Evolutionary conservation across 805 yeast species (phyloP), one percentile per base, ranked within the genome.

Genomic region (Nakazawaea molendinolei): DNA sequence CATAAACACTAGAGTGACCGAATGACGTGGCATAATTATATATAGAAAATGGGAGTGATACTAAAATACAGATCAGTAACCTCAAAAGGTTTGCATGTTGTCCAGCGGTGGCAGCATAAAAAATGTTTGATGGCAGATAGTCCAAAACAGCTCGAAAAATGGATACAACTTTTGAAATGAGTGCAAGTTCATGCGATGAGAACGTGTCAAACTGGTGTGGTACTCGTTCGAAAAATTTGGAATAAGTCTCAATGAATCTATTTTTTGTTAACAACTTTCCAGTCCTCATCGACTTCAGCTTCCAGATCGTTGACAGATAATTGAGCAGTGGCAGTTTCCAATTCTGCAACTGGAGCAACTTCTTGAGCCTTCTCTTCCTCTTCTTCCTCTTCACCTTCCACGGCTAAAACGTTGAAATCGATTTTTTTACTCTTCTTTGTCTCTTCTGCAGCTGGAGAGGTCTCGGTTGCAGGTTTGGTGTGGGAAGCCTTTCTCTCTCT

Each of bases 321-420:
- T 23, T 56, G 49, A 27, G 64, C 62, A 20, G 74, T 53, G 30
- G 63, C 63, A 28, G 62, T 54, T 37, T 56, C 59, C 40, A 55
- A 52, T 19, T 43, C 54, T 31, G 60, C 45, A n/a, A 43, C 50
- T 13, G 25, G 30, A 31, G 47, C 39, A 61, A 60, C 31, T 60
- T 55, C 36, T 60, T 30, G 34, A 40, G 27, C 40, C 9, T 39
- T 48, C 30, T 44, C 58, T 31, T 52, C 57, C 15, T 61, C 65
- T 5, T 65, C 71, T 2, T 67, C 75, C 3, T 68, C 75, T 4
- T 74, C 79, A 36, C 66, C 77, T 22, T 74, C 77, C 36, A 51
- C 53, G 34, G 70, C 61, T 51, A 76, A 58, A 17, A 75, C 76
- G 33, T 67, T 60, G 49, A 64, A 76, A 3, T 69, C 56, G 24